phyloP scores from a whole-genome alignment of 768 basidiomycete species.

The Termitomyces sp. region DNA sequence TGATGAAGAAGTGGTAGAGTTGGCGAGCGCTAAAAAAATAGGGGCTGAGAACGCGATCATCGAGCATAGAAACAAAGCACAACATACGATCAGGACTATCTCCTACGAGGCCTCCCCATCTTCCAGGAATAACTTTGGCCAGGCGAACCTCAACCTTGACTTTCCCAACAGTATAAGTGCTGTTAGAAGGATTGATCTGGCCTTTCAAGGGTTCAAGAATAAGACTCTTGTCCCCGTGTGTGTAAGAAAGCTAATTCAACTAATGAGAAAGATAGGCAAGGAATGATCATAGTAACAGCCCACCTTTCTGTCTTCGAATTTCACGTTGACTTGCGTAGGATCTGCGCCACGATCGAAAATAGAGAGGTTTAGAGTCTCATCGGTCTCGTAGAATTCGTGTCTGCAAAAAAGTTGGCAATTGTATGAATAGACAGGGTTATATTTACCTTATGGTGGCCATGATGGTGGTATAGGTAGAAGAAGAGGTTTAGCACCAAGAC shows the following conservation, averaged over 20 bases:
- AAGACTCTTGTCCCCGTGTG: conserved; percentile 65
- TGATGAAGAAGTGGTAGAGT: conserved; percentile 23
- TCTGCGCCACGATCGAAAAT: conserved; percentile 78
- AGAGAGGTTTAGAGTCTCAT: conserved; percentile 66
- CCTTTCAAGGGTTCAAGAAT: conserved; percentile 77
- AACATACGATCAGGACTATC: conserved; percentile 72
- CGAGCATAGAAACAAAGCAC: not conserved
- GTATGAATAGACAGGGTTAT: too few relatives aligned
- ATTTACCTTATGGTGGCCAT: conserved; percentile 12
- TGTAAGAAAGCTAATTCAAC: conserved; percentile 46
- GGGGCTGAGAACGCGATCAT: not conserved
- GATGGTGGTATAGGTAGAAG: not conserved
- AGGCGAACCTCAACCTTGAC: conserved; percentile 88
- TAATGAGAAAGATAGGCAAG: not conserved
- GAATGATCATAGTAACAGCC: conserved; percentile 5
- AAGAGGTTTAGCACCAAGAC: not conserved
- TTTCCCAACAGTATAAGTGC: conserved; percentile 66
- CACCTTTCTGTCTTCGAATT: conserved; percentile 64
- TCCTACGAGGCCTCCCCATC: conserved; percentile 75
- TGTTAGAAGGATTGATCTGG: conserved; percentile 62
- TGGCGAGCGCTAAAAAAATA: conserved; percentile 23
- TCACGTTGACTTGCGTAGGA: conserved; percentile 52
- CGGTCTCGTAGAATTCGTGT: conserved; percentile 87
- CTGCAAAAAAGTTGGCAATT: conserved; percentile 28
- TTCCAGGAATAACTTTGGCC: conserved; percentile 54